These are phyloP conservation scores for Zostera marina DNA, from an alignment of 116 monocot species.

Conservation along the genomic window DNA sequence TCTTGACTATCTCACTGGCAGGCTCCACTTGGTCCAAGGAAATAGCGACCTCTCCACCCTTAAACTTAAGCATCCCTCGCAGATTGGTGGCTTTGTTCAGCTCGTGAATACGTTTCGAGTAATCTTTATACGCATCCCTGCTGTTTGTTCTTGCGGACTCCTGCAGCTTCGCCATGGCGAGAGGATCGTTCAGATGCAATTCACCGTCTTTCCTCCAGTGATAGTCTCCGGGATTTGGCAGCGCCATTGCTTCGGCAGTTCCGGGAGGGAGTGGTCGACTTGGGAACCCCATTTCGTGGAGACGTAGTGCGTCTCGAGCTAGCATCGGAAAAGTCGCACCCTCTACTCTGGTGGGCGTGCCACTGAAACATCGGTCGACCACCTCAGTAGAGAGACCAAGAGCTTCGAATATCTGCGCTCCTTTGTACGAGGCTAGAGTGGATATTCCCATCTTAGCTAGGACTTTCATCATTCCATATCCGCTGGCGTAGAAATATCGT, in stretches of 20 bases:
- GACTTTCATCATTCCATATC: constrained; percentile 98
- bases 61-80: constrained; percentile 90
- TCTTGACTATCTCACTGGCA: constrained; percentile 81
- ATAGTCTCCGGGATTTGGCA: constrained; percentile 94
- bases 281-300: constrained; percentile 90
- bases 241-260: constrained; percentile 70
- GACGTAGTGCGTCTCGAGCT: constrained; percentile 66
- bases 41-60: constrained; percentile 45
- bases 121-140: constrained; percentile 86
- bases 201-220: constrained; percentile 99
- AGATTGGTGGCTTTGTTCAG: constrained; percentile 81
- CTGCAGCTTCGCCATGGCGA: constrained; percentile 93
- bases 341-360: constrained; percentile 88
- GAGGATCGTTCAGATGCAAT: constrained; percentile 93
- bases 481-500: constrained; percentile 83
- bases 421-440: constrained; percentile 95
- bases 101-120: constrained; percentile 71
- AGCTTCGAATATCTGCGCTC: constrained; percentile 98
- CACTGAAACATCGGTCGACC: constrained; percentile 71
- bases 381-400: constrained; percentile 86
- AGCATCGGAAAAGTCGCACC: constrained; percentile 92
- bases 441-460: constrained; percentile 99
- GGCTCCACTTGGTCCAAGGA: constrained; percentile 84
- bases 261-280: constrained; percentile 47
- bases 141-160: constrained; percentile 81